A percentile compares a stretch with the other conserved stretches of the same genome.
These are phyloP conservation scores for Malus hybrid DNA, from an alignment of 331 rosid species.

Conservation along the genomic window DNA sequence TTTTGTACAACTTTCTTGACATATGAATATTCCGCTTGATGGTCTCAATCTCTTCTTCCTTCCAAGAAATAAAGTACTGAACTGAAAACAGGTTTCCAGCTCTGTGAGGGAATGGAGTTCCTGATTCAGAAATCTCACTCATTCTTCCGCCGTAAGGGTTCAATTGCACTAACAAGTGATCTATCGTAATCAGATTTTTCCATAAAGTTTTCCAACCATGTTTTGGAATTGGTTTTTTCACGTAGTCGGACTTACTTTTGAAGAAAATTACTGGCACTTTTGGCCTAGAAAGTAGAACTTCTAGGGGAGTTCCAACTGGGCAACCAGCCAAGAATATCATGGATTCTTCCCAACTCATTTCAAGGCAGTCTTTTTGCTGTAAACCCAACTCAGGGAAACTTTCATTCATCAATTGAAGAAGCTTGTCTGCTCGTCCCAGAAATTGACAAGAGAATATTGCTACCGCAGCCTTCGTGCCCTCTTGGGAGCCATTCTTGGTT, in stretches of 20 bases:
- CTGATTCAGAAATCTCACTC: slow-evolving; percentile 21
- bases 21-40: not conserved
- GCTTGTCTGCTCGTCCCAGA: slow-evolving; percentile 26
- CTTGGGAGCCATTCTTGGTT: not conserved
- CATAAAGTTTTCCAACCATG: slow-evolving; percentile 5
- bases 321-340: slow-evolving; percentile 24
- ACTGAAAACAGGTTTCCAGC: slow-evolving; percentile 29
- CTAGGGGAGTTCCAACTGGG: slow-evolving; percentile 3
- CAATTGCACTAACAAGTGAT: slow-evolving; percentile 15
- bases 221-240: slow-evolving; percentile 12
- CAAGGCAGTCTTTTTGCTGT: slow-evolving; percentile 11
- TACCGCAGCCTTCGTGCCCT: slow-evolving; percentile 9
- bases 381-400: slow-evolving; percentile 37
- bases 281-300: slow-evolving; percentile 29
- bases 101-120: slow-evolving; percentile 43
- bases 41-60: not conserved
- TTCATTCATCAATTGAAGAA: slow-evolving; percentile 20
- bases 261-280: slow-evolving; percentile 7
- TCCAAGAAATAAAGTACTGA: slow-evolving; percentile 29
- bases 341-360: slow-evolving; percentile 46
- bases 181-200: slow-evolving; percentile 19
- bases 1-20: slow-evolving; percentile 12
- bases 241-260: slow-evolving; percentile 27
- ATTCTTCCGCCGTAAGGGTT: slow-evolving; percentile 42
- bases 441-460: slow-evolving; percentile 23